Evolutionary conservation across 345 rosid genomes (phyloP).

Genomic region (Schrenkiella parvula): DNA sequence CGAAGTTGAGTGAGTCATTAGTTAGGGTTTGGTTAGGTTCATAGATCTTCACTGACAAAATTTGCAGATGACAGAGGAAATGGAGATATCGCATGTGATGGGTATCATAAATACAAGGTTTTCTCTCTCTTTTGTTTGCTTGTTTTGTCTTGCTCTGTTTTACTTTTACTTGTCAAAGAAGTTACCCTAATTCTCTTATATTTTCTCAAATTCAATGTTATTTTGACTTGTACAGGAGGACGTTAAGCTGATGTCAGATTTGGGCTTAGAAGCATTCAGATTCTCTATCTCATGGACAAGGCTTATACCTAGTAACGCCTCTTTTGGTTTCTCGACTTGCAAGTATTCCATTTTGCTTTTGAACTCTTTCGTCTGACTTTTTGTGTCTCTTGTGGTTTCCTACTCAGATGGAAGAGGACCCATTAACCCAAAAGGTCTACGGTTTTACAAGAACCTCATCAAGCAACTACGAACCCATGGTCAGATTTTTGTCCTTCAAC

Average conservation of each 20-base stretch:
- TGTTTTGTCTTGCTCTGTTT: neutral
- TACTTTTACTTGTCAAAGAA: neutral
- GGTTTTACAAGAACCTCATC: constrained; percentile 56
- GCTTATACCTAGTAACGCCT: constrained; percentile 57
- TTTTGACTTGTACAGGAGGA: constrained; percentile 50
- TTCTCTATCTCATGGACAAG: constrained; percentile 89
- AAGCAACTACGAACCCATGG: constrained; percentile 48
- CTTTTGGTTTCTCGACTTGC: neutral
- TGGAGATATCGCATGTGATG: constrained; percentile 58
- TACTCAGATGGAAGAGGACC: constrained; percentile 69
- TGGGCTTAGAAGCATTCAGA: constrained; percentile 63
- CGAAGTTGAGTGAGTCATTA: neutral
- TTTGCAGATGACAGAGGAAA: constrained; percentile 26
- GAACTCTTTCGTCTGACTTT: neutral
- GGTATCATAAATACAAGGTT: constrained; percentile 68
- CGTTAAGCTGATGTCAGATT: constrained; percentile 64
- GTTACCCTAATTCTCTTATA: neutral
- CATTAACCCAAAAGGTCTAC: constrained; percentile 53
- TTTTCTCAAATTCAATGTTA: neutral
- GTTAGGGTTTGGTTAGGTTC: neutral
- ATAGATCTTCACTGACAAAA: neutral
- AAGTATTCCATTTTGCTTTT: neutral
- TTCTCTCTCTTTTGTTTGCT: neutral
- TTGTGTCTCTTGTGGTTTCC: neutral
- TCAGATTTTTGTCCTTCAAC: neutral